A percentile compares a stretch with the other conserved stretches of the same genome.
These are phyloP conservation scores for Orbilia ellipsospora DNA, from an alignment of 2,329 filamentous ascomycete species.

Conservation along the genomic window DNA sequence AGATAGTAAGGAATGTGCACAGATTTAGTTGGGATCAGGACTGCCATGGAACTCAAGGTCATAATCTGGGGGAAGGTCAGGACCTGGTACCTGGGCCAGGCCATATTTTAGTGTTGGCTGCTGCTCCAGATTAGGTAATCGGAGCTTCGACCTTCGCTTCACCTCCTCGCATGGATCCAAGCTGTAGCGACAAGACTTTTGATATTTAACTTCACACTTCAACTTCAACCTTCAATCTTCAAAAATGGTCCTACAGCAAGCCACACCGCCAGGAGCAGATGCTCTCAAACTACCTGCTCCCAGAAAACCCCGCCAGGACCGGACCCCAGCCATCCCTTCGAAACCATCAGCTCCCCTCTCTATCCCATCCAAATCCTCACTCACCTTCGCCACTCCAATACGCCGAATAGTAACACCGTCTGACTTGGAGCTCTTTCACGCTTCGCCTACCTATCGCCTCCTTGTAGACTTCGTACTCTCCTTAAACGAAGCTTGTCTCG, in stretches of 20 bases:
- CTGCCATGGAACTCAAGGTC: too few species aligned
- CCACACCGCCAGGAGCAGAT: background rate
- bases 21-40: too few species aligned
- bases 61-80: too few species aligned
- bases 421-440: slow-evolving; percentile 84
- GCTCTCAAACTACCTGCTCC: slow-evolving; percentile 45
- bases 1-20: too few species aligned
- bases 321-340: slow-evolving; percentile 50
- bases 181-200: background rate
- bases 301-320: slow-evolving; percentile 48
- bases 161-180: background rate
- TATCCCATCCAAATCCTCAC: slow-evolving; percentile 71
- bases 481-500: slow-evolving; percentile 82
- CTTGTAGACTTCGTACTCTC: slow-evolving; percentile 86
- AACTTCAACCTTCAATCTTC: background rate
- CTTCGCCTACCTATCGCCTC: slow-evolving; percentile 79
- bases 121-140: background rate
- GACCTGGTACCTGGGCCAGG: too few species aligned
- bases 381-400: slow-evolving; percentile 74
- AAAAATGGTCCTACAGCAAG: slow-evolving; percentile 40
- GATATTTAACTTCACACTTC: slow-evolving; percentile 10
- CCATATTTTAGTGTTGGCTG: too few species aligned
- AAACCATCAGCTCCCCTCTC: slow-evolving; percentile 64
- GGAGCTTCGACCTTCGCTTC: background rate
- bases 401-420: slow-evolving; percentile 82